Percentiles rank a stretch among this genome's conserved stretches.
phyloP scores from a whole-genome alignment of 1,139 yeast genomes.

The Protomyces pachydermus region DNA sequence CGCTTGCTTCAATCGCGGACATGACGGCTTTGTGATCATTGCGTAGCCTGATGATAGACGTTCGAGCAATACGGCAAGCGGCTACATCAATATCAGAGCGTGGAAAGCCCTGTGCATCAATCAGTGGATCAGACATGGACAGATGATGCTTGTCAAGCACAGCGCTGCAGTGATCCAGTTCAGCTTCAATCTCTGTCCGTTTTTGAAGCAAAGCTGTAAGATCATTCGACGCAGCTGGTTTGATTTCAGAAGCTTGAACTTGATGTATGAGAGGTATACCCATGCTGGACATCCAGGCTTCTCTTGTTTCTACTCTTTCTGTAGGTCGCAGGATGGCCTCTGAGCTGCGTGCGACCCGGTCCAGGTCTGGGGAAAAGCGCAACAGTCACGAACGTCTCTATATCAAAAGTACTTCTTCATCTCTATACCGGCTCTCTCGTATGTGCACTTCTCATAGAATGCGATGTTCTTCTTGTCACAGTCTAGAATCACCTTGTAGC shows the following conservation, averaged over 20 bases:
- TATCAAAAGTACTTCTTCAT: slow-evolving; percentile 11
- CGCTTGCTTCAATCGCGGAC: slow-evolving; percentile 3
- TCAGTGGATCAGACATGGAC: slow-evolving; percentile 60
- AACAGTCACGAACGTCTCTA: no score
- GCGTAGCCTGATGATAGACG: slow-evolving; percentile 58
- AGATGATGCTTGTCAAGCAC: slow-evolving; percentile 42
- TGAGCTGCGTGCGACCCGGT: no score
- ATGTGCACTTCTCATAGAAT: slow-evolving; percentile 79
- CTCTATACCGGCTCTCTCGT: slow-evolving; percentile 12
- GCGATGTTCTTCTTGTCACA: slow-evolving; percentile 69
- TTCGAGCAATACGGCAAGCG: slow-evolving; percentile 52
- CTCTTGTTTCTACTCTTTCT: no score
- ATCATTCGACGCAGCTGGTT: neutral
- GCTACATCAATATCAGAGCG: slow-evolving; percentile 77
- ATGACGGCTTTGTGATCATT: slow-evolving; percentile 58
- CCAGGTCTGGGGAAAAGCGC: no score
- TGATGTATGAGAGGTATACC: slow-evolving; percentile 28
- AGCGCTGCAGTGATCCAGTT: slow-evolving; percentile 36
- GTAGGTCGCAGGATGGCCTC: no score
- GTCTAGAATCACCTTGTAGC: slow-evolving; percentile 76
- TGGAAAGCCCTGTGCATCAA: slow-evolving; percentile 77
- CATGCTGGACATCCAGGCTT: neutral
- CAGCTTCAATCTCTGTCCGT: slow-evolving; percentile 35
- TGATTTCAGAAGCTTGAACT: neutral
- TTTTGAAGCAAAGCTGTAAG: slow-evolving; percentile 31